These are phyloP conservation scores for Sedum album DNA, from an alignment of 164 flowering plant species.

Conservation along the genomic window DNA sequence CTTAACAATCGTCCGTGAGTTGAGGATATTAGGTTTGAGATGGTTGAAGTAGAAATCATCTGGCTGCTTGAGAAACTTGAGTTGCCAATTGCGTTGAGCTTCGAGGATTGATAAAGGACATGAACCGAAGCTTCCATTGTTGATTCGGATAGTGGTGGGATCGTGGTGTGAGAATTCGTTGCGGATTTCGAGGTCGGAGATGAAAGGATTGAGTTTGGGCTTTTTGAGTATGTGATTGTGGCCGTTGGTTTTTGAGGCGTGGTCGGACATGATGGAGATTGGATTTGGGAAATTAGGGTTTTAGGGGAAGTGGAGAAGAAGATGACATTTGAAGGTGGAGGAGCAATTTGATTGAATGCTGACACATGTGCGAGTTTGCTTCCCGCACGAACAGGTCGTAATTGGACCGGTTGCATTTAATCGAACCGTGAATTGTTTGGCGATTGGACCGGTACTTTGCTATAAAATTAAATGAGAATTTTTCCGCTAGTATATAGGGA, in stretches of 20 bases:
- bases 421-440: neutral
- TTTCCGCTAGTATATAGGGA: too few relatives aligned
- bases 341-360: neutral
- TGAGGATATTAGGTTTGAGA: slow-evolving; percentile 38
- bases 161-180: slow-evolving; percentile 82
- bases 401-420: neutral
- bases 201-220: slow-evolving; percentile 25
- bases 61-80: slow-evolving; percentile 61
- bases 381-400: neutral
- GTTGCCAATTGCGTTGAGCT: slow-evolving; percentile 57
- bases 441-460: neutral
- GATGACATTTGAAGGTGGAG: neutral
- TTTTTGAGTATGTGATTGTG: slow-evolving; percentile 25
- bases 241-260: slow-evolving; percentile 9
- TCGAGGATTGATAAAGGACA: slow-evolving; percentile 60
- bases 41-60: slow-evolving; percentile 67
- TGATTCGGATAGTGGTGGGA: slow-evolving; percentile 54
- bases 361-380: neutral
- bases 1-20: slow-evolving; percentile 47
- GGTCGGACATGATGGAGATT: neutral
- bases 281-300: neutral
- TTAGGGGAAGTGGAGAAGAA: too few relatives aligned
- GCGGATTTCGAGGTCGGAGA: slow-evolving; percentile 32
- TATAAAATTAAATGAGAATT: too few relatives aligned
- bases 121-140: slow-evolving; percentile 96